These are phyloP conservation scores for Mycena albidolilacea DNA, from an alignment of 768 basidiomycete genomes.

Conservation along the genomic window DNA sequence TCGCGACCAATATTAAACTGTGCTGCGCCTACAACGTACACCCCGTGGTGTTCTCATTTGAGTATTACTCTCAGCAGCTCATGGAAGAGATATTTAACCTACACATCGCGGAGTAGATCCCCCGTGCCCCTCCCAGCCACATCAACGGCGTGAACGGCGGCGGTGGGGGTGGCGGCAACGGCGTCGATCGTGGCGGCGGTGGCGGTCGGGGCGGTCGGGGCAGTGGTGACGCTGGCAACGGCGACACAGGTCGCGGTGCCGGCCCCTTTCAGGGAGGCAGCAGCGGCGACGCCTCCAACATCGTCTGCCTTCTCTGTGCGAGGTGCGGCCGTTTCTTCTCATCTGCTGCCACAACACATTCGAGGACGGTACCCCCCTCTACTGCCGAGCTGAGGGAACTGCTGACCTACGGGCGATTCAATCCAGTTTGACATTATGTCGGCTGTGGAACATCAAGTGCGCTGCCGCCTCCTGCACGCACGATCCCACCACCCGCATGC, in stretches of 20 bases:
- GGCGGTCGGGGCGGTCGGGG: no score
- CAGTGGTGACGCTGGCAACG: no score
- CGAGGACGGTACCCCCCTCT: background rate
- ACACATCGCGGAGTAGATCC: no score
- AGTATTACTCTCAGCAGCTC: no score
- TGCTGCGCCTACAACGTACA: no score
- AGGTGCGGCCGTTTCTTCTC: slow-evolving; percentile 19
- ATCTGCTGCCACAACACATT: slow-evolving; percentile 9
- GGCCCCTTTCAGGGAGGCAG: slow-evolving; percentile 30
- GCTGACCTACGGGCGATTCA: background rate
- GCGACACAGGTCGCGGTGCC: background rate
- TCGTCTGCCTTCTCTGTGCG: slow-evolving; percentile 36
- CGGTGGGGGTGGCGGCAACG: no score
- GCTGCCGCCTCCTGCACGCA: background rate
- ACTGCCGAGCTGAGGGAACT: background rate
- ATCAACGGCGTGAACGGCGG: no score
- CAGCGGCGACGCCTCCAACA: slow-evolving; percentile 1
- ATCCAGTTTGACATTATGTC: slow-evolving; percentile 20
- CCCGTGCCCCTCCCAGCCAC: no score
- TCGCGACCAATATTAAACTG: no score
- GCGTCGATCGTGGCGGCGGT: no score
- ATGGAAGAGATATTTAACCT: no score
- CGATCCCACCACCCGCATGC: background rate
- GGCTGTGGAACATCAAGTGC: slow-evolving; percentile 32
- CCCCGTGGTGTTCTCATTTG: no score